These are phyloP conservation scores for Talinum fruticosum DNA, from an alignment of 148 eudicot genomes.

Conservation along the genomic window DNA sequence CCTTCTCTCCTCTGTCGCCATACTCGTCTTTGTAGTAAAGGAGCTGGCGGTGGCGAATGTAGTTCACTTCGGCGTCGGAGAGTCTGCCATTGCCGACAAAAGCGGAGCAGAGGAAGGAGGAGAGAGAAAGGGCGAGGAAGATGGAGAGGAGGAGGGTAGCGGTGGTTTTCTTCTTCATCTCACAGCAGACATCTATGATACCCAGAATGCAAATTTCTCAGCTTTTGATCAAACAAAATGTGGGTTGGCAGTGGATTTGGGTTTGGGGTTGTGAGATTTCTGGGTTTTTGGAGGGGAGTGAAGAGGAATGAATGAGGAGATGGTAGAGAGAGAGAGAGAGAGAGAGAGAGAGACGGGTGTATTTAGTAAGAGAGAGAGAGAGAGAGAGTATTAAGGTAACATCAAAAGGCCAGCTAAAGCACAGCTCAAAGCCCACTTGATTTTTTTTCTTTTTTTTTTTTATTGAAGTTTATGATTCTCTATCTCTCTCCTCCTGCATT, in stretches of 20 bases:
- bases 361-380: slow-evolving; percentile 21
- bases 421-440: slow-evolving; percentile 94
- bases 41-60: slow-evolving; percentile 60
- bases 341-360: slow-evolving; percentile 11
- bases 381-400: slow-evolving; percentile 26
- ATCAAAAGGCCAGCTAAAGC: slow-evolving; percentile 71
- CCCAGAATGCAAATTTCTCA: not conserved
- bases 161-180: slow-evolving; percentile 46
- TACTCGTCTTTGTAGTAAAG: slow-evolving; percentile 62
- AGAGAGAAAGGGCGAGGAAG: not conserved
- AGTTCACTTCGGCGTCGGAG: slow-evolving; percentile 41
- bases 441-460: slow-evolving; percentile 12
- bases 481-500: not conserved
- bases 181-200: slow-evolving; percentile 44
- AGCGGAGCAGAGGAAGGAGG: not conserved
- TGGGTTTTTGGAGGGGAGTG: slow-evolving; percentile 2
- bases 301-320: not conserved
- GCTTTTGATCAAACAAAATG: not conserved
- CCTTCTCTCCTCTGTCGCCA: slow-evolving; percentile 68
- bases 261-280: slow-evolving; percentile 7
- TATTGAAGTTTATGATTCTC: not conserved
- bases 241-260: slow-evolving; percentile 10
- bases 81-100: slow-evolving; percentile 32
- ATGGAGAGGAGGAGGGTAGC: not conserved
- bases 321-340: slow-evolving; percentile 1